phyloP scores from a whole-genome alignment of 2,329 filamentous ascomycete genomes.

The Trichoderma sp. region DNA sequence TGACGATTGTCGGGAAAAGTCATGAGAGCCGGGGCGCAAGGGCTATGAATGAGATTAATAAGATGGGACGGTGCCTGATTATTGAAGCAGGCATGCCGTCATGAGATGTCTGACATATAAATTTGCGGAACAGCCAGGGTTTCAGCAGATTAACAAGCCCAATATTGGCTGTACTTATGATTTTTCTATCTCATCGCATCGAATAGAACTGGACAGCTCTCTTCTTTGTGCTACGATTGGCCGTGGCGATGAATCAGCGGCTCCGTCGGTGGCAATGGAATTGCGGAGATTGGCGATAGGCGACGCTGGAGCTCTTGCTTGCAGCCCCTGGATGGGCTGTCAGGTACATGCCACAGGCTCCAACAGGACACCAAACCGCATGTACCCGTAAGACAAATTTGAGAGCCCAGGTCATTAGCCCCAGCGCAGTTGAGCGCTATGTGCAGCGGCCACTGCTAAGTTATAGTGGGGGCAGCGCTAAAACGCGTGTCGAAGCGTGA shows the following conservation, averaged over 20 bases:
- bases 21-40: slow-evolving; percentile 1
- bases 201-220: background rate
- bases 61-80: background rate
- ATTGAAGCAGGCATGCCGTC: background rate
- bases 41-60: background rate
- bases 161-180: background rate
- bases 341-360: background rate
- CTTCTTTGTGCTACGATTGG: background rate
- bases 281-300: slow-evolving; percentile 9
- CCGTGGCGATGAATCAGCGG: background rate
- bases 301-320: background rate
- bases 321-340: background rate
- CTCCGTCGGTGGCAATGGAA: background rate
- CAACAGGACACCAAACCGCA: background rate
- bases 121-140: background rate
- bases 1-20: background rate
- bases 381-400: background rate
- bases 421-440: background rate
- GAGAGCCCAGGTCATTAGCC: background rate
- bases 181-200: background rate
- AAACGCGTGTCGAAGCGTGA: slow-evolving; percentile 24
- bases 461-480: slow-evolving; percentile 6
- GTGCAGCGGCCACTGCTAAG: background rate
- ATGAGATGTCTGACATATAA: background rate
- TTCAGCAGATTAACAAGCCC: background rate